A percentile compares a stretch with the other conserved stretches of the same genome.
Evolutionary conservation across 2,329 filamentous ascomycete species (phyloP).

Genomic region (Trichoderma sp.): DNA sequence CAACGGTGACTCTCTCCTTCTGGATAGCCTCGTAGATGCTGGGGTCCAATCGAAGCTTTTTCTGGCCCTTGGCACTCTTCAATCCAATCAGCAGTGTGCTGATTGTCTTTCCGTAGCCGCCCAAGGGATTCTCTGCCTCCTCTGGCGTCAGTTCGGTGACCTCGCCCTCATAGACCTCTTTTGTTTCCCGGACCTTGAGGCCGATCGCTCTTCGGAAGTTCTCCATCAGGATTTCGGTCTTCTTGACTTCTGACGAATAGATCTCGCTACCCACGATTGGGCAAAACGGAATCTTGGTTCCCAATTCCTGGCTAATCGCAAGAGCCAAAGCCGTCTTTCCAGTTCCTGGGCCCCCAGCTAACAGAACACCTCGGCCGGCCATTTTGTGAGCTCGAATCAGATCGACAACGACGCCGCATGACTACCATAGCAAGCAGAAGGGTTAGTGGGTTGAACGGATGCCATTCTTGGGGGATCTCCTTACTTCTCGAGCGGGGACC

Average conservation of each 20-base stretch:
- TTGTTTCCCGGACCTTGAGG: conserved; percentile 94
- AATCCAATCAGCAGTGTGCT: conserved; percentile 91
- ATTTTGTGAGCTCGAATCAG: conserved; percentile 96
- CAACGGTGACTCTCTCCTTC: conserved; percentile 93
- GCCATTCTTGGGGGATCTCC: conserved; percentile 26
- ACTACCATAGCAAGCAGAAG: conserved; percentile 51
- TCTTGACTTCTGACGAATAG: conserved; percentile 98
- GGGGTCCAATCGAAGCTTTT: conserved; percentile 94
- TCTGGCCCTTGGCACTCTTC: conserved; percentile 94
- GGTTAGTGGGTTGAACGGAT: background rate
- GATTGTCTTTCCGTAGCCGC: conserved; percentile 96
- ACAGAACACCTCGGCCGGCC: conserved; percentile 88
- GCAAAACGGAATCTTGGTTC: conserved; percentile 97
- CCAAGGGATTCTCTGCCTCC: conserved; percentile 95
- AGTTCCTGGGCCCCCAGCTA: conserved; percentile 92
- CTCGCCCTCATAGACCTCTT: conserved; percentile 98
- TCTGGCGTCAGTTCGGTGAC: conserved; percentile 97
- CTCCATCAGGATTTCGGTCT: conserved; percentile 99
- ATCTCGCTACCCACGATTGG: conserved; percentile 98
- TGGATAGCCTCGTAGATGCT: conserved; percentile 99
- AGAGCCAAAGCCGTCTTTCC: conserved; percentile 96
- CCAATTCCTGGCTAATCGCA: conserved; percentile 93
- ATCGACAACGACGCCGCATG: conserved; percentile 93
- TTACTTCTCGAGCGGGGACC: conserved; percentile 80
- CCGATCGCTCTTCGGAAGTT: conserved; percentile 97